These are phyloP conservation scores for Penicillium sp. DNA, from an alignment of 2,329 filamentous ascomycete species.

Conservation along the genomic window DNA sequence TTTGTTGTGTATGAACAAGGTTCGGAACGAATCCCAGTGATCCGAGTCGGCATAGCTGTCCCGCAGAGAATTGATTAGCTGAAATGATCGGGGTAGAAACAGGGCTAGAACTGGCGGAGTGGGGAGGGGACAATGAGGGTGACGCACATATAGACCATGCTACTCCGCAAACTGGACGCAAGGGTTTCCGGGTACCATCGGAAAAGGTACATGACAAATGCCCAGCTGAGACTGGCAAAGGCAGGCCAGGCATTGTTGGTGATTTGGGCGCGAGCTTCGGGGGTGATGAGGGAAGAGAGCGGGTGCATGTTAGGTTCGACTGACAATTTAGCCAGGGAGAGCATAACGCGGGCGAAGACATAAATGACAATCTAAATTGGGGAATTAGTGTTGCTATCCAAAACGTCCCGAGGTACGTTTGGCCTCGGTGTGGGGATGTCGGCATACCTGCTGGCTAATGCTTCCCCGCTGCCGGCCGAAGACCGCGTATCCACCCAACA, in stretches of 20 bases:
- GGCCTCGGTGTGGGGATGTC: not conserved
- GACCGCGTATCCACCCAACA: constrained; percentile 88
- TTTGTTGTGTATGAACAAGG: constrained; percentile 83
- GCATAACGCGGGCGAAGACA: constrained; percentile 87
- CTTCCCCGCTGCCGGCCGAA: constrained; percentile 81
- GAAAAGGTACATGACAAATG: constrained; percentile 92
- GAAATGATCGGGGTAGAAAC: not conserved
- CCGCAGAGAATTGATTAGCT: constrained; percentile 1
- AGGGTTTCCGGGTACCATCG: constrained; percentile 87
- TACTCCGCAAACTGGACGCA: constrained; percentile 86
- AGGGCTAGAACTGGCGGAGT: not conserved
- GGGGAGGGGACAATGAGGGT: not conserved
- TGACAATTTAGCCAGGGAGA: constrained; percentile 81
- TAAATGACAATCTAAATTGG: constrained; percentile 85
- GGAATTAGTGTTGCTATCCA: constrained; percentile 13
- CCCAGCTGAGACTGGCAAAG: constrained; percentile 91
- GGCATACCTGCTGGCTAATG: constrained; percentile 72
- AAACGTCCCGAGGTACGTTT: not conserved
- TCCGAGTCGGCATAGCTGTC: constrained; percentile 75
- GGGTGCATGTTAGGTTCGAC: constrained; percentile 63
- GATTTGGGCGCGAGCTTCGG: constrained; percentile 54
- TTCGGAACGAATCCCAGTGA: constrained; percentile 83
- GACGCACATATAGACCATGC: constrained; percentile 95
- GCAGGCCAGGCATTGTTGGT: constrained; percentile 82
- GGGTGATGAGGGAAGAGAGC: constrained; percentile 49